Conservation (phyloP, 176 grass and related monocot genomes). For the Avena eriantha region DNA sequence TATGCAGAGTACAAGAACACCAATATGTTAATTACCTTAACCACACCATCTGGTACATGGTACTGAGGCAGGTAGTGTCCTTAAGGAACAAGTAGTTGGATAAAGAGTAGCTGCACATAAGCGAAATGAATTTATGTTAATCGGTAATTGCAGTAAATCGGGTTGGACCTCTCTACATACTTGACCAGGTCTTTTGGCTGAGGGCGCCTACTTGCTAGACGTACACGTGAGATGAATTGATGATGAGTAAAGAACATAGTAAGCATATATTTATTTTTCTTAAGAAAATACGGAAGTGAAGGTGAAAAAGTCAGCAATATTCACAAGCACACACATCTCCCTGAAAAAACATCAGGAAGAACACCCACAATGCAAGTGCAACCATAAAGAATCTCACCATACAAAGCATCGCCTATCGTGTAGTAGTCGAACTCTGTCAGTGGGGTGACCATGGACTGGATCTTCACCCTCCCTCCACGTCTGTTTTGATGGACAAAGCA, state of each 20-base stretch:
- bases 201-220: constrained; percentile 64
- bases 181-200: constrained; percentile 72
- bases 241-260: constrained; percentile 20
- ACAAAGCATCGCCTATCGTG: no score
- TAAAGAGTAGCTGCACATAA: constrained; percentile 16
- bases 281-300: not conserved
- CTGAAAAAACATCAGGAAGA: no score
- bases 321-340: no score
- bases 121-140: constrained; percentile 30
- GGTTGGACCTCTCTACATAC: constrained; percentile 82
- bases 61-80: not conserved
- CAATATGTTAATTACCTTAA: not conserved
- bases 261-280: not conserved
- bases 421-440: no score
- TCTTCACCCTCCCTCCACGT: no score
- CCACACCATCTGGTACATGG: not conserved
- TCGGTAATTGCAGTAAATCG: constrained; percentile 70
- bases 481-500: no score
- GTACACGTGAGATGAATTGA: not conserved
- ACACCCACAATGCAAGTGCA: no score
- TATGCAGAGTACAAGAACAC: no score
- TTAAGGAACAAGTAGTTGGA: not conserved
- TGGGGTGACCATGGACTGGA: no score
- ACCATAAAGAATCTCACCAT: no score
- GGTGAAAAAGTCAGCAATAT: no score